Percentiles rank a stretch among this genome's conserved stretches.
These are phyloP conservation scores for Limonomyces culmigenus DNA, from an alignment of 1,284 basidiomycete genomes.

Conservation along the genomic window DNA sequence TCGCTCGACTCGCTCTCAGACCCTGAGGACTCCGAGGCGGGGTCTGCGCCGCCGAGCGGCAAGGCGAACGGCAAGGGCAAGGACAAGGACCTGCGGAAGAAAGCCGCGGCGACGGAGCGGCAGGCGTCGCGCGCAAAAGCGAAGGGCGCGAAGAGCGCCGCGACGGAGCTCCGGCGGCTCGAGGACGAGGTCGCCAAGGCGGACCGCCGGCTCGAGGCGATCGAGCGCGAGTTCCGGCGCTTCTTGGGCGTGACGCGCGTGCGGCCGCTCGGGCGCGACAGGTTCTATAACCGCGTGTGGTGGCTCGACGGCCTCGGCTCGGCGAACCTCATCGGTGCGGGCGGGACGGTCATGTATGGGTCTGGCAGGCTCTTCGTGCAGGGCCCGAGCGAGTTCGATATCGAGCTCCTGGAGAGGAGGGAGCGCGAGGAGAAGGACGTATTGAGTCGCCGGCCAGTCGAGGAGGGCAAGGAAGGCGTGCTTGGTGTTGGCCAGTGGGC, in stretches of 20 bases:
- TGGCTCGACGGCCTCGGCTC: conserved; percentile 97
- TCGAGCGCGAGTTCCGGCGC: conserved; percentile 89
- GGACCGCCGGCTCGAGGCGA: conserved; percentile 62
- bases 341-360: conserved; percentile 67
- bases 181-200: conserved; percentile 77
- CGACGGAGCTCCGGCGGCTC: conserved; percentile 65
- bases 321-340: conserved; percentile 55
- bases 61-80: neutral
- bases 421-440: conserved; percentile 42
- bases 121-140: conserved; percentile 60
- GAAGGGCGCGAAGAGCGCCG: conserved; percentile 50
- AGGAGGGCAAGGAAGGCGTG: conserved; percentile 63
- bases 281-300: conserved; percentile 92
- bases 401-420: conserved; percentile 54
- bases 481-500: conserved; percentile 76
- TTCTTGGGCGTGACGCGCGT: conserved; percentile 70
- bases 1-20: conserved; percentile 39
- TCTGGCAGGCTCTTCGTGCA: conserved; percentile 85
- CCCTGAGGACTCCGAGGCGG: conserved; percentile 30
- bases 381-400: conserved; percentile 66
- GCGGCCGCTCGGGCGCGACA: conserved; percentile 78
- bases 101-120: conserved; percentile 60
- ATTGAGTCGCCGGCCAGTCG: conserved; percentile 41
- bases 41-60: conserved; percentile 12
- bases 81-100: conserved; percentile 18